These are phyloP conservation scores for Phytophthora crassamura DNA, from an alignment of 352 stramenopile genomes.

Conservation along the genomic window DNA sequence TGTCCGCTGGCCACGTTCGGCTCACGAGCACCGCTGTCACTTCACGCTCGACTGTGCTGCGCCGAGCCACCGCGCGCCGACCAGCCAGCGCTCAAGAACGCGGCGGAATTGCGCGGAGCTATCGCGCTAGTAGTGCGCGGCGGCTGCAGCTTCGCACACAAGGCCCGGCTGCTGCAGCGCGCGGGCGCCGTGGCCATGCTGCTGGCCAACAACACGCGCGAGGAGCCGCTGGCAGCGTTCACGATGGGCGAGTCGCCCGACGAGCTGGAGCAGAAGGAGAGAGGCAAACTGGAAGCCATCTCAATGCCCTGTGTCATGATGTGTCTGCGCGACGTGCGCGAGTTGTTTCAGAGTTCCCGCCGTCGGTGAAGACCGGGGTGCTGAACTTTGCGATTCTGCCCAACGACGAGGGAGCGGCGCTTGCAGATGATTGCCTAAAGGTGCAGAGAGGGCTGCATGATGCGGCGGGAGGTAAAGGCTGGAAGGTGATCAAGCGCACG, in stretches of 20 bases:
- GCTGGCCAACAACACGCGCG: slow-evolving; percentile 54
- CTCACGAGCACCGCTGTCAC: slow-evolving; percentile 29
- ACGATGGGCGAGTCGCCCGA: slow-evolving; percentile 53
- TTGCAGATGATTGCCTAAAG: slow-evolving; percentile 47
- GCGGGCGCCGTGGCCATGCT: slow-evolving; percentile 61
- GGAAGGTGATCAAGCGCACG: slow-evolving; percentile 51
- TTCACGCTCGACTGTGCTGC: slow-evolving; percentile 51
- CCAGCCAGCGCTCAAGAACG: slow-evolving; percentile 54
- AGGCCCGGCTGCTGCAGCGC: slow-evolving; percentile 62
- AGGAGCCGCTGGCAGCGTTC: slow-evolving; percentile 65
- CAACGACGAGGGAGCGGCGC: slow-evolving; percentile 22
- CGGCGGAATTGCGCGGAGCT: slow-evolving; percentile 46
- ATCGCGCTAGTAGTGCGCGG: slow-evolving; percentile 74
- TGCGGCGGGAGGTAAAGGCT: slow-evolving; percentile 22
- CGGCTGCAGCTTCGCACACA: slow-evolving; percentile 73
- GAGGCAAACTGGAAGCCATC: slow-evolving; percentile 21
- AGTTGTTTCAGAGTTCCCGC: slow-evolving; percentile 71
- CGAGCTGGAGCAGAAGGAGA: slow-evolving; percentile 25
- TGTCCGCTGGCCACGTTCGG: slow-evolving; percentile 77
- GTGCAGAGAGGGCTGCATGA: slow-evolving; percentile 27
- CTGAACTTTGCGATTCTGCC: slow-evolving; percentile 54
- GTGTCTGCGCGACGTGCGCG: slow-evolving; percentile 62
- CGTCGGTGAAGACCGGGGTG: slow-evolving; percentile 49
- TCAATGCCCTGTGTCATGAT: slow-evolving; percentile 75
- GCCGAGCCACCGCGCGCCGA: slow-evolving; percentile 69